These are phyloP conservation scores for Aurinia saxatilis DNA, from an alignment of 345 rosid genomes.

Conservation along the genomic window DNA sequence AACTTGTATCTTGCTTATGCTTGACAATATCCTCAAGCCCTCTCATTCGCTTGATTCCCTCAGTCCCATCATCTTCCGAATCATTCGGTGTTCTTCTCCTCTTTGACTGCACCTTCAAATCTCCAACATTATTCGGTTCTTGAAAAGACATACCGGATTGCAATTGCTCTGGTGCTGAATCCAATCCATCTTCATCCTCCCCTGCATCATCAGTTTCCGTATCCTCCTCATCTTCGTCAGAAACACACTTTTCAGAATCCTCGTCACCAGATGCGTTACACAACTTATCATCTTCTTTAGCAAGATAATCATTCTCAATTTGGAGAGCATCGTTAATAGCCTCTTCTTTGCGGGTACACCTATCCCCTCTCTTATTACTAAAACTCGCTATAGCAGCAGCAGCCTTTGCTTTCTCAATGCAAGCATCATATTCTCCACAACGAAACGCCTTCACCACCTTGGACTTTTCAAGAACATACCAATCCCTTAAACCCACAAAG, in stretches of 20 bases:
- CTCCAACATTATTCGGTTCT: conserved; percentile 42
- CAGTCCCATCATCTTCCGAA: conserved; percentile 96
- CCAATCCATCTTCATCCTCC: conserved; percentile 37
- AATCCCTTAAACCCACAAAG: conserved; percentile 56
- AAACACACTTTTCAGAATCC: conserved; percentile 41
- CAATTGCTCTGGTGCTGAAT: conserved; percentile 57
- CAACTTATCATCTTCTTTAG: conserved; percentile 46
- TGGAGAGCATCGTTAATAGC: conserved; percentile 90
- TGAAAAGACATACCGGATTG: conserved; percentile 64
- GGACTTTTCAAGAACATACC: conserved; percentile 94
- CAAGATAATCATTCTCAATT: conserved; percentile 69
- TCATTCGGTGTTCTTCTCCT: conserved; percentile 93
- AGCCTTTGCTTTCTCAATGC: conserved; percentile 83
- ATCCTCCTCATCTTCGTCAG: conserved; percentile 47
- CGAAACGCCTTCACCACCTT: conserved; percentile 96
- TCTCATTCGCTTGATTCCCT: conserved; percentile 92
- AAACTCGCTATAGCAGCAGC: conserved; percentile 54
- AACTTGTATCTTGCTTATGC: too few relatives aligned
- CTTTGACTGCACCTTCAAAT: conserved; percentile 49
- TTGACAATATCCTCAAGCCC: conserved; percentile 90
- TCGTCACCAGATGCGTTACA: conserved; percentile 37
- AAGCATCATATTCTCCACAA: conserved; percentile 84
- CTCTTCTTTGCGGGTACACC: conserved; percentile 88
- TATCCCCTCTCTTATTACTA: conserved; percentile 52
- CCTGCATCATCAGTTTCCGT: conserved; percentile 25